Evolutionary conservation across 179 eudicot genomes (phyloP), one percentile per base, ranked within the genome.

Genomic region (Beta lomatogona): DNA sequence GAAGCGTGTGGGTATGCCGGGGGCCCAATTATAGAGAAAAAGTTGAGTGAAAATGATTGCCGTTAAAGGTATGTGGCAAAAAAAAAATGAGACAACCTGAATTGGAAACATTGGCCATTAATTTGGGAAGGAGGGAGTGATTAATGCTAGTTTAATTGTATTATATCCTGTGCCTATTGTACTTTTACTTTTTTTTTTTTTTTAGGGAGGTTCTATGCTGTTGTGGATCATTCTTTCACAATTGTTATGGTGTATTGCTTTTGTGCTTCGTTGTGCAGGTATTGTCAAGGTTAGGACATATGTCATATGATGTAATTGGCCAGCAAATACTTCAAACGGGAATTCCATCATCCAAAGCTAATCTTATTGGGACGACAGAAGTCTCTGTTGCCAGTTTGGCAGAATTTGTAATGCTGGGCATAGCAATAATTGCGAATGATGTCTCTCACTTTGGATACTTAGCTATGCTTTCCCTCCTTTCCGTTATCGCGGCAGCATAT

Each of bases 241-340:
- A 6, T 13, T 14, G 8, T 71, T 12, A 25, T 60, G 53, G 64
- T 59, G 58, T 68, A 14, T 48, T 80, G 48, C 48, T 53, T 57
- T 21, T 13, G 2, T 73, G 28, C 19, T 73, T 78, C 67, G 15
- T 53, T 72, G 57, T 68, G 63, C 85, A 93, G 98, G 92, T 93
- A 73, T 76, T 95, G 59, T 95, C 98, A 72, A 92, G 98, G 81
- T 81, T 95, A 85, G 98, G 98, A 48, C 93, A 93, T 85, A 95
- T 95, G 97, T 95, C 97, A 67, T 93, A 95, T 78, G 93, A 93
- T 79, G 90, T 93, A 61, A 86, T 95, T 31, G 98, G 98, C 78
- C 89, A 90, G 71, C 98, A 95, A 85, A 95, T 95, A 86, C 92
- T 95, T 81, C 98, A 95, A 87, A 93, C 98, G 2, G 98, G 98